Evolutionary conservation across 257 asterid genomes (phyloP), one percentile per base, ranked within the genome.

Genomic region (Ilex asprella): DNA sequence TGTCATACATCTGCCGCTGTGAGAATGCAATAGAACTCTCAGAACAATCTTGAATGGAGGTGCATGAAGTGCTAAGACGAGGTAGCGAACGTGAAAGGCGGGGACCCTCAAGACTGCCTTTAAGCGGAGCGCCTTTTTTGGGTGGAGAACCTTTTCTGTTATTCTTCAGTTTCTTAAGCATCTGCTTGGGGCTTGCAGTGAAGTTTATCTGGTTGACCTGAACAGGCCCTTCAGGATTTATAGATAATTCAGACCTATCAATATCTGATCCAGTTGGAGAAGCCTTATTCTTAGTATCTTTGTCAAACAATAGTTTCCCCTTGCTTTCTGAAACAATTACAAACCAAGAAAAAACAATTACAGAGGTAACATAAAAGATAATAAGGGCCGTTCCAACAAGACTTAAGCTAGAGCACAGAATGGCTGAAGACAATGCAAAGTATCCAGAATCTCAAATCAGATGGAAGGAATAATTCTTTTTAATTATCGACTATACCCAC

Each of bases 11-110:
- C 83, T 91, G 98, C 73, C 89, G 81, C 77, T 75, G 89, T 62
- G 98, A 86, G 79, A 91, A 91, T 61, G 84, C 88, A 66, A 91
- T 74, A 56, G 95, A 92, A 77, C 86, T 85, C 73, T 77, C 85
- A 12, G 98, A 86, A 77, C 94, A 88, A 62, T 76, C 73, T 75
- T 80, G 79, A 56, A 84, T 74, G 51, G 98, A 88, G 63, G 88
- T 73, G 52, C 89, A 79, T 16, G 78, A 91, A n/a, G 87, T 79
- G 70, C 77, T 92, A 70, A 89, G 68, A 49, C 69, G 77, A 55
- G 91, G 90, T 66, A 79, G 70, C 63, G 78, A 72, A 47, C 94
- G 94, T 46, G 91, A 75, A 46, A 68, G 71, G 56, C 83, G 85
- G 56, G 88, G 81, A 53, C 82, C 85, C 68, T 88, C 91, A 43